A percentile compares a stretch with the other conserved stretches of the same genome.
Conservation (phyloP, 371 early-diverging fungal genomes). For the Mortierella sp. region DNA sequence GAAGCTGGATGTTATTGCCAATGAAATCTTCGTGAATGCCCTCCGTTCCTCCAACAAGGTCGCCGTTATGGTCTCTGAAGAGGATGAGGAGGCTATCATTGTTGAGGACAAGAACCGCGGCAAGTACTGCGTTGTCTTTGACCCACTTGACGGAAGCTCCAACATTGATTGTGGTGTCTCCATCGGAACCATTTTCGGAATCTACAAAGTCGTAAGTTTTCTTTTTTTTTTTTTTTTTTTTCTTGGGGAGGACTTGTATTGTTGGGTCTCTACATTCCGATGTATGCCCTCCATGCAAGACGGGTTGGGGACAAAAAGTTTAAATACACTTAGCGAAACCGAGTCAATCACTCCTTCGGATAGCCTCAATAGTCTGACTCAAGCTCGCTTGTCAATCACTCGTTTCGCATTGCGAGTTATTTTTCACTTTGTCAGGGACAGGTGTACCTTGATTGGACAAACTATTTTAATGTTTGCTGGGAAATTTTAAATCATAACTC, state of each 20-base stretch:
- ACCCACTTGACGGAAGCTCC: conserved; percentile 96
- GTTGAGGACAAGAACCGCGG: conserved; percentile 82
- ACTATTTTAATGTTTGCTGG: not conserved
- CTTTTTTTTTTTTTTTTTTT: conserved; percentile 3
- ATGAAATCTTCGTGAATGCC: conserved; percentile 97
- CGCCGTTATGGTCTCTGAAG: conserved; percentile 94
- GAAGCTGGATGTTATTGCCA: conserved; percentile 96
- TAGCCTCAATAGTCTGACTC: too few species aligned
- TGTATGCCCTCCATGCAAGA: not conserved
- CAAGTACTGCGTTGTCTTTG: conserved; percentile 97
- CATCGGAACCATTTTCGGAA: conserved; percentile 98
- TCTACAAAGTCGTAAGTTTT: conserved; percentile 87
- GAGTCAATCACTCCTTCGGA: too few species aligned
- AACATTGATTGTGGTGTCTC: conserved; percentile 99
- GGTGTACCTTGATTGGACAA: not conserved
- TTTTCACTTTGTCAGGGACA: conserved; percentile 1
- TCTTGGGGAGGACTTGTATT: too few species aligned
- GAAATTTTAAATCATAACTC: not conserved
- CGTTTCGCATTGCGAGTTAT: not conserved
- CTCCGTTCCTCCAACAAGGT: conserved; percentile 93
- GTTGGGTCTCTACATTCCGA: too few species aligned
- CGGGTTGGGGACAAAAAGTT: too few species aligned
- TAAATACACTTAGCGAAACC: too few species aligned
- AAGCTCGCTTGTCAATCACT: too few species aligned
- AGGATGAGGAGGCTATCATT: conserved; percentile 94